These are phyloP conservation scores for Zangia roseola DNA, from an alignment of 768 basidiomycete species.

Conservation along the genomic window DNA sequence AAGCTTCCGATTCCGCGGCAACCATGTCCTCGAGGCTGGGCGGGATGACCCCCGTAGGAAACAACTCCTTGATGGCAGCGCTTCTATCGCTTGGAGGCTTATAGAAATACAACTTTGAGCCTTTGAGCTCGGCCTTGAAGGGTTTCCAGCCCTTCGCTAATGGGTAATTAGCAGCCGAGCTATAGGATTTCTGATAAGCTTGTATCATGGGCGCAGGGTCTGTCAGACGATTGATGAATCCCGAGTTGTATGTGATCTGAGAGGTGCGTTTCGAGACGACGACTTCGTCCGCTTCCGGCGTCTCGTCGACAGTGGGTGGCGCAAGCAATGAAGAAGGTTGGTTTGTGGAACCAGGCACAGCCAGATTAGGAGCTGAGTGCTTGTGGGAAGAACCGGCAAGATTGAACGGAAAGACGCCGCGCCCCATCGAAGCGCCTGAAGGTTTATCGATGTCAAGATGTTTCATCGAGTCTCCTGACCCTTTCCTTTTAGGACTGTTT, in stretches of 20 bases:
- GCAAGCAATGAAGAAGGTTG: slow-evolving; percentile 47
- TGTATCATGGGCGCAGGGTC: slow-evolving; percentile 46
- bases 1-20: slow-evolving; percentile 23
- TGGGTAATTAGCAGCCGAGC: slow-evolving; percentile 34
- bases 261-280: slow-evolving; percentile 58
- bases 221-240: slow-evolving; percentile 71
- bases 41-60: slow-evolving; percentile 63
- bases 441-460: slow-evolving; percentile 31
- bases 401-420: slow-evolving; percentile 33
- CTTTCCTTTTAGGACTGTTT: slow-evolving; percentile 57
- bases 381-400: slow-evolving; percentile 30
- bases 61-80: slow-evolving; percentile 67
- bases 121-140: slow-evolving; percentile 80
- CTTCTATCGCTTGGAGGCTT: slow-evolving; percentile 75
- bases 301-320: slow-evolving; percentile 50
- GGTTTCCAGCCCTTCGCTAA: slow-evolving; percentile 81
- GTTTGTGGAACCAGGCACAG: slow-evolving; percentile 11
- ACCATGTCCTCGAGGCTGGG: slow-evolving; percentile 50
- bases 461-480: slow-evolving; percentile 38
- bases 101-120: slow-evolving; percentile 83
- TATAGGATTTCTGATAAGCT: slow-evolving; percentile 29
- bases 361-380: slow-evolving; percentile 19
- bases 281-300: slow-evolving; percentile 33
- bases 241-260: slow-evolving; percentile 73
- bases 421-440: slow-evolving; percentile 7